Percentiles rank a stretch among this genome's conserved stretches.
Evolutionary conservation across 2,329 filamentous ascomycete species (phyloP).

Genomic region (Penicillium sp.): DNA sequence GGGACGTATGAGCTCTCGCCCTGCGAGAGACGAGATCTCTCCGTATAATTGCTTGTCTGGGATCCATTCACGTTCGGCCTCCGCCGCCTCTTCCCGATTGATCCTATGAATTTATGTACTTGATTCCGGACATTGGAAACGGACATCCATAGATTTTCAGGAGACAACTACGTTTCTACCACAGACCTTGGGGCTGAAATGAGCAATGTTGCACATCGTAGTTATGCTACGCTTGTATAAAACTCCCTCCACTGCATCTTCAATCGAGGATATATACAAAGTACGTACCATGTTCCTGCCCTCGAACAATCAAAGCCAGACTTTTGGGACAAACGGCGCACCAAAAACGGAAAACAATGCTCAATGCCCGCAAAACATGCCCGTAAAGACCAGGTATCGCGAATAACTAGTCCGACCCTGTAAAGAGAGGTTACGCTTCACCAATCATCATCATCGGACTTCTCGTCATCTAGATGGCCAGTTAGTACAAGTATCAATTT

Average conservation of each 20-base stretch:
- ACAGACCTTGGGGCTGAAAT: neutral
- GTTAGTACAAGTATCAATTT: constrained; percentile 22
- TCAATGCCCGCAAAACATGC: constrained; percentile 15
- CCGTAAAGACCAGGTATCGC: constrained; percentile 20
- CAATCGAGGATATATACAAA: constrained; percentile 19
- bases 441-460: constrained; percentile 49
- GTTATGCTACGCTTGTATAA: neutral
- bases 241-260: constrained; percentile 8
- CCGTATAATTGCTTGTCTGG: too few species aligned
- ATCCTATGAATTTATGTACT: too few species aligned
- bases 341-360: constrained; percentile 10
- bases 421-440: constrained; percentile 22
- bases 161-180: neutral
- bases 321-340: constrained; percentile 14
- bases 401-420: constrained; percentile 9
- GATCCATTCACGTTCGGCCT: too few species aligned
- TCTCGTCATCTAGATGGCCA: constrained; percentile 44
- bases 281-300: constrained; percentile 5
- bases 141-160: too few species aligned
- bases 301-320: constrained; percentile 8
- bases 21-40: too few species aligned
- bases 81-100: too few species aligned
- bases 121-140: too few species aligned
- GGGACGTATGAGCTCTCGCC: too few species aligned
- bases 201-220: neutral